Evolutionary conservation across 805 yeast species (phyloP).

Genomic region (Ogataea polymorpha): DNA sequence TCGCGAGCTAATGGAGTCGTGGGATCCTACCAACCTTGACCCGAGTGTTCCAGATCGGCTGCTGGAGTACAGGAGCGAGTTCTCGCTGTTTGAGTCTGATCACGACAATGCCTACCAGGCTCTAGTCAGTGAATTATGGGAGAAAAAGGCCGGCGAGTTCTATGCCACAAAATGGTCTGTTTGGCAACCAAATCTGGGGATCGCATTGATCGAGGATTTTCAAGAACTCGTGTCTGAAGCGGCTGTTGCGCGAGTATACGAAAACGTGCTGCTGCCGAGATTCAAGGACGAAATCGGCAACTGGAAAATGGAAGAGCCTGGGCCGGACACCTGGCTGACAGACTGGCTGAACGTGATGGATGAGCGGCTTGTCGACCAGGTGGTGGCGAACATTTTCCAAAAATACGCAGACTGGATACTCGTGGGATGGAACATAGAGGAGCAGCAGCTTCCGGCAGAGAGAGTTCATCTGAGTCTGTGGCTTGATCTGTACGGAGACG

Average conservation of each 20-base stretch:
- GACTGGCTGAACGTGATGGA: constrained; percentile 26
- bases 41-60: neutral
- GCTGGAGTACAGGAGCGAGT: constrained; percentile 21
- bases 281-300: constrained; percentile 31
- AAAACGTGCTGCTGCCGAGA: constrained; percentile 36
- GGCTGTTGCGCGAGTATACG: constrained; percentile 27
- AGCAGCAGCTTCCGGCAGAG: constrained; percentile 5
- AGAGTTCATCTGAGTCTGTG: constrained; percentile 28
- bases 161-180: constrained; percentile 37
- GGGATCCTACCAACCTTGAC: constrained; percentile 28
- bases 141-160: constrained; percentile 29
- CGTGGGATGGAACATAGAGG: constrained; percentile 17
- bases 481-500: constrained; percentile 33
- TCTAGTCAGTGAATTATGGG: constrained; percentile 36
- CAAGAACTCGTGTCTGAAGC: constrained; percentile 32
- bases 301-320: constrained; percentile 33
- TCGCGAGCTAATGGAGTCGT: constrained; percentile 23
- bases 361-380: constrained; percentile 14
- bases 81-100: constrained; percentile 1
- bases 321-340: constrained; percentile 25
- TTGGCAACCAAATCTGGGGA: constrained; percentile 37
- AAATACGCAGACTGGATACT: constrained; percentile 24
- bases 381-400: constrained; percentile 13
- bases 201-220: constrained; percentile 37
- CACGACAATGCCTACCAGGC: constrained; percentile 30